Base-by-base conservation (phyloP, 2,329 filamentous ascomycete species). In the Rhexocercosporidium sp. region DNA sequence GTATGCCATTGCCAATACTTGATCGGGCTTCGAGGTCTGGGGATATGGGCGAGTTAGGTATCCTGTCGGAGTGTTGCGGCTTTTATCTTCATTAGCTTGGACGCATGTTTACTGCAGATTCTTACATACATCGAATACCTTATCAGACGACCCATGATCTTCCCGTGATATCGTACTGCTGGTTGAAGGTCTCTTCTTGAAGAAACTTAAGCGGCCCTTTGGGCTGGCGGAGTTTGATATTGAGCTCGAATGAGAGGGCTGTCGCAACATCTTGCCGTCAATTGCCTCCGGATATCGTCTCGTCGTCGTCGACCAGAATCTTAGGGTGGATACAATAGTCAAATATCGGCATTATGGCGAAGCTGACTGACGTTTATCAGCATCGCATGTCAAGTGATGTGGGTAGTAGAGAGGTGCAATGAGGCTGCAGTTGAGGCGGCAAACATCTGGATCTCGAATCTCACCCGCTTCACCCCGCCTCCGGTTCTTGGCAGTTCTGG, bases 21-120 rank as follows among this genome's bases (percentile, higher is more conserved):
- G 71, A 71, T 64, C 67, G 56, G 8, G 67, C 63, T 66, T 75
- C 72, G 62, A 72, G 65, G 11, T 74, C 72, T 47, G 70, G 69
- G 11, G 70, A 64, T 12, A 54, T 16, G 18, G 65, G 70, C 5
- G 71, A 71, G 39, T 47, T 70, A 16, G 68, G 57, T 22, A 72
- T 73, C 27, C 67, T 69, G 57, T 74, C 71, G 27, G 56, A 67
- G 25, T 71, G 64, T 41, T 64, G 62, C 4, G 67, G 67, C 72
- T 73, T 22, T 2, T 46, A 16, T 47, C 31, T n/a, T 37, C 31
- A 59, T 70, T 49, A 72, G 65, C 20, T 31, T 31, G 27, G 7
- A 53, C 51, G 49, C 47, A 54, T 20, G 41, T 25, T 22, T 27
- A 5, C 14, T 18, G 44, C 14, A 34, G 12, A 27, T 39, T 25